These are phyloP conservation scores for Annona squamosa DNA, from an alignment of 164 flowering plant genomes.

Conservation along the genomic window DNA sequence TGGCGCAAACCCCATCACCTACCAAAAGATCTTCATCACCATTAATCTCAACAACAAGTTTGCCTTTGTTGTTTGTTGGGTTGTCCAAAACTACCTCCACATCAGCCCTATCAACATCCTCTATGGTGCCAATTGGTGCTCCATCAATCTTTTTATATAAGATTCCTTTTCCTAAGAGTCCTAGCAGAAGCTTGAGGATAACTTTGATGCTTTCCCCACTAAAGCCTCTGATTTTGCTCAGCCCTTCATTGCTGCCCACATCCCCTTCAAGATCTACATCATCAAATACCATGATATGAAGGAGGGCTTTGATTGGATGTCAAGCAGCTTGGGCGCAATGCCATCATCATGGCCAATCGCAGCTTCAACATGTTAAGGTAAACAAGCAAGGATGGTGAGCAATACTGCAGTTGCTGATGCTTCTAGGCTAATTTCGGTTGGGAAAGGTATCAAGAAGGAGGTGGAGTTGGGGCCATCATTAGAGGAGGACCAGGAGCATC, in stretches of 20 bases:
- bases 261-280: conserved; percentile 62
- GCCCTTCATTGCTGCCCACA: conserved; percentile 45
- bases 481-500: conserved; percentile 36
- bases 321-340: conserved; percentile 62
- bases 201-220: conserved; percentile 47
- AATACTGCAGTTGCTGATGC: conserved; percentile 41
- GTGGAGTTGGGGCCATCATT: conserved; percentile 27
- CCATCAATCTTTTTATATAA: conserved; percentile 26
- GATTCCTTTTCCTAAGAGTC: conserved; percentile 22
- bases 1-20: background rate
- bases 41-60: conserved; percentile 78
- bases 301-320: conserved; percentile 79
- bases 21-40: conserved; percentile 61
- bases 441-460: conserved; percentile 4
- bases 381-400: conserved; percentile 53
- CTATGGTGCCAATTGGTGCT: conserved; percentile 79
- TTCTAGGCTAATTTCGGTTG: background rate
- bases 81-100: conserved; percentile 77
- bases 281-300: conserved; percentile 80
- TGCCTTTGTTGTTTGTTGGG: conserved; percentile 76
- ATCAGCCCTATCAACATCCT: conserved; percentile 65
- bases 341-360: conserved; percentile 80
- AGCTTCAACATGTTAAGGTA: conserved; percentile 53
- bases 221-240: conserved; percentile 47
- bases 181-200: conserved; percentile 49